A percentile compares a stretch with the other conserved stretches of the same genome.
These are phyloP conservation scores for Boletus subcaerulescens DNA, from an alignment of 768 basidiomycete genomes.

Conservation along the genomic window DNA sequence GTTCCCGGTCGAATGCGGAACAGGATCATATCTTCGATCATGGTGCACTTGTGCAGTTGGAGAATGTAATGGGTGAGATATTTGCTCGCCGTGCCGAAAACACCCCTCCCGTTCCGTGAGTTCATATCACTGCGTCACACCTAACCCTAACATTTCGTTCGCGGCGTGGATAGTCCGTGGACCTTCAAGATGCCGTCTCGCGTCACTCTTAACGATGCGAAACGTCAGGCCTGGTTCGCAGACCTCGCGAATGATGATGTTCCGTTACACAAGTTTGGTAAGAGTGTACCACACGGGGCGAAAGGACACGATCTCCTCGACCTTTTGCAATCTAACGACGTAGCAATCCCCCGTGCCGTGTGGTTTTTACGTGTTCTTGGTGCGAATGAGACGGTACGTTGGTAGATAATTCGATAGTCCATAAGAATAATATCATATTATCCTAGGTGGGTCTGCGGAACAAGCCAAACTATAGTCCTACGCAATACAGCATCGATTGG, in stretches of 20 bases:
- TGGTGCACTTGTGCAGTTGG: conserved; percentile 56
- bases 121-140: background rate
- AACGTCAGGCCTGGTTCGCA: conserved; percentile 78
- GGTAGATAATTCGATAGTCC: background rate
- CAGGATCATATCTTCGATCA: conserved; percentile 50
- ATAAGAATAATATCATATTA: background rate
- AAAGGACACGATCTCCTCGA: conserved; percentile 85
- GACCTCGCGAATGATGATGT: conserved; percentile 80
- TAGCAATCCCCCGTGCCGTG: conserved; percentile 77
- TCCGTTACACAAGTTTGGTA: conserved; percentile 76
- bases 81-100: conserved; percentile 53
- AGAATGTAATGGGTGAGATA: conserved; percentile 75
- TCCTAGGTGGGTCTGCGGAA: conserved; percentile 68
- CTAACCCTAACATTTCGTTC: background rate
- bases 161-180: conserved; percentile 39
- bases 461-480: conserved; percentile 77
- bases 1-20: conserved; percentile 12
- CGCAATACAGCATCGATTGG: conserved; percentile 84
- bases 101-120: conserved; percentile 62
- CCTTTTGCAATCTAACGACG: conserved; percentile 68
- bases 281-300: conserved; percentile 82
- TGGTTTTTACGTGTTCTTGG: conserved; percentile 89
- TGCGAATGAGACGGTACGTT: conserved; percentile 76
- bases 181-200: conserved; percentile 80
- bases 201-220: conserved; percentile 76